A percentile compares a stretch with the other conserved stretches of the same genome.
phyloP scores from a whole-genome alignment of 1,284 basidiomycete species.

The Crucibulum parvulum region DNA sequence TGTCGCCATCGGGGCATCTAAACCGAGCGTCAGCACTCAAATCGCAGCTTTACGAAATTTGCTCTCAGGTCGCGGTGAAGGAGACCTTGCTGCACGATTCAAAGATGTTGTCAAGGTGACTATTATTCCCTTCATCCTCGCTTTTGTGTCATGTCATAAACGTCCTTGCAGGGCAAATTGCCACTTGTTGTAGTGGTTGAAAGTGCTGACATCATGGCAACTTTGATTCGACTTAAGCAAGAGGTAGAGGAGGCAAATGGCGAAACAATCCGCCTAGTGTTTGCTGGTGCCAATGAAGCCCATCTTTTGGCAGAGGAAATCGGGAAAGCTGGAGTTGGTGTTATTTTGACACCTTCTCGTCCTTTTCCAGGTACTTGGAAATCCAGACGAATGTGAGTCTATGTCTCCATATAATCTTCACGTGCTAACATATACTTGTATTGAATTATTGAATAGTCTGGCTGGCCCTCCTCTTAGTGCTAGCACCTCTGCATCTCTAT shows the following conservation, averaged over 20 bases:
- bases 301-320: slow-evolving; percentile 74
- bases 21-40: slow-evolving; percentile 69
- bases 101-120: slow-evolving; percentile 49
- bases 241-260: slow-evolving; percentile 58
- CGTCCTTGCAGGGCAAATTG: slow-evolving; percentile 39
- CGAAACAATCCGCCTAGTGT: slow-evolving; percentile 50
- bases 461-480: slow-evolving; percentile 74
- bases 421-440: slow-evolving; percentile 30
- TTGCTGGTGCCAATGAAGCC: slow-evolving; percentile 75
- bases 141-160: not conserved
- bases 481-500: slow-evolving; percentile 57
- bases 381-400: slow-evolving; percentile 56
- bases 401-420: not conserved
- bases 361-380: slow-evolving; percentile 76
- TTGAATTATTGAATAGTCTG: slow-evolving; percentile 47
- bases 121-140: slow-evolving; percentile 2
- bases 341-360: slow-evolving; percentile 65
- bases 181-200: slow-evolving; percentile 65
- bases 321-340: slow-evolving; percentile 66
- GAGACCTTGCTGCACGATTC: slow-evolving; percentile 52
- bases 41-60: slow-evolving; percentile 71
- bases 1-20: slow-evolving; percentile 58
- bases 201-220: slow-evolving; percentile 78
- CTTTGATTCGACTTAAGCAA: slow-evolving; percentile 69
- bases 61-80: slow-evolving; percentile 47